phyloP scores from a whole-genome alignment of 495 filamentous ascomycete genomes.

The Penicillium bovifimosum region DNA sequence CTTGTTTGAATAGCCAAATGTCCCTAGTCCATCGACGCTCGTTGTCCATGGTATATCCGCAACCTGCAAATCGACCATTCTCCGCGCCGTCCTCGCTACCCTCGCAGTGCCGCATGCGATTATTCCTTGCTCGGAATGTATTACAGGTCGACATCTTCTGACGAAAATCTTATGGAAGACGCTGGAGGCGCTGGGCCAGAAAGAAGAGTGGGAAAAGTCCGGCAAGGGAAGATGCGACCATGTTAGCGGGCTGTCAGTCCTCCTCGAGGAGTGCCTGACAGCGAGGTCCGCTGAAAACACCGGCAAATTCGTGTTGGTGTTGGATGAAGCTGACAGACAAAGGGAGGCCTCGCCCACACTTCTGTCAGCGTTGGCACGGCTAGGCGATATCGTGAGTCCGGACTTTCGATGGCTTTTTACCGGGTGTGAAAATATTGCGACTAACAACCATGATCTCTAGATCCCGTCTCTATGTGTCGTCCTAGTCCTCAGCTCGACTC shows the following conservation, averaged over 20 bases:
- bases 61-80: slow-evolving; percentile 81
- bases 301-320: slow-evolving; percentile 68
- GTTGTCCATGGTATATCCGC: slow-evolving; percentile 82
- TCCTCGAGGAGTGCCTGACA: slow-evolving; percentile 52
- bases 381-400: slow-evolving; percentile 67
- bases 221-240: slow-evolving; percentile 66
- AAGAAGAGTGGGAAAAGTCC: slow-evolving; percentile 34
- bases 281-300: slow-evolving; percentile 18
- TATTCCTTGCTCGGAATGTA: slow-evolving; percentile 76
- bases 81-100: slow-evolving; percentile 54
- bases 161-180: slow-evolving; percentile 48
- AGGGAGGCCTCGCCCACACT: slow-evolving; percentile 74
- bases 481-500: slow-evolving; percentile 65
- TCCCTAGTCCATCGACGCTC: slow-evolving; percentile 51
- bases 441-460: slow-evolving; percentile 36
- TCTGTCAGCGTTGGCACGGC: slow-evolving; percentile 71
- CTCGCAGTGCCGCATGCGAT: slow-evolving; percentile 59
- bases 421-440: not conserved
- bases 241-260: slow-evolving; percentile 64
- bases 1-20: slow-evolving; percentile 25
- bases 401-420: not conserved
- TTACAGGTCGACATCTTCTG: slow-evolving; percentile 84
- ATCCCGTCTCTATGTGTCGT: slow-evolving; percentile 74
- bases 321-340: slow-evolving; percentile 89
- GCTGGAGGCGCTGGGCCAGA: slow-evolving; percentile 34